Conservation (phyloP, 2,329 filamentous ascomycete species). For the Verruconis gallopava region DNA sequence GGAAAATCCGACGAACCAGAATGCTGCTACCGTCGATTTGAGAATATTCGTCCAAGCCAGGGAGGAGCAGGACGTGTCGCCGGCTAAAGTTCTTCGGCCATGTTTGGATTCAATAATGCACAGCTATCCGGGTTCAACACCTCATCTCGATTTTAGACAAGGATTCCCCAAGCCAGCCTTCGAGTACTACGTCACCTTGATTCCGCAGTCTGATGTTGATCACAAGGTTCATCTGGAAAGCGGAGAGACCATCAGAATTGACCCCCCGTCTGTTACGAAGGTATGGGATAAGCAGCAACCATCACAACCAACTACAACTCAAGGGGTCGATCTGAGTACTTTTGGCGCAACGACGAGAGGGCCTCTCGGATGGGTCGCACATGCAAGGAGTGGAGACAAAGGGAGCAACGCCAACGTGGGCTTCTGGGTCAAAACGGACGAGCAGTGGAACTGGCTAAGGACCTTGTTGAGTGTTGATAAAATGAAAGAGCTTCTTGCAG, state of each 20-base stretch:
- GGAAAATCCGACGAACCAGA: constrained; percentile 31
- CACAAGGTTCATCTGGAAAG: constrained; percentile 19
- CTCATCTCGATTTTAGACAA: constrained; percentile 26
- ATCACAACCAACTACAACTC: constrained; percentile 15
- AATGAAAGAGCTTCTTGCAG: constrained; percentile 18
- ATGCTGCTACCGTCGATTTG: constrained; percentile 37
- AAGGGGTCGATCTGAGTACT: neutral
- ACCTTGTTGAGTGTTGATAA: constrained; percentile 17
- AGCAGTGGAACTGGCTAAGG: constrained; percentile 23
- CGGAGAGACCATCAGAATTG: constrained; percentile 20
- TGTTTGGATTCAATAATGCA: constrained; percentile 31
- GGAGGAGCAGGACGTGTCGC: constrained; percentile 21
- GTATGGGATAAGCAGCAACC: constrained; percentile 24
- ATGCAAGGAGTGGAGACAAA: constrained; percentile 19
- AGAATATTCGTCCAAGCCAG: constrained; percentile 35
- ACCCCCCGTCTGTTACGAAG: constrained; percentile 20
- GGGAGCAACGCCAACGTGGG: constrained; percentile 25
- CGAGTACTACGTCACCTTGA: constrained; percentile 29
- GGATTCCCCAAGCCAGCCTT: constrained; percentile 27
- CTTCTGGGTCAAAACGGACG: constrained; percentile 22
- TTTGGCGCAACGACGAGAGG: constrained; percentile 10
- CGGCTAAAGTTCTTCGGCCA: constrained; percentile 27
- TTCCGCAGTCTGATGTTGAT: constrained; percentile 17
- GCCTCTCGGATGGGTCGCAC: constrained; percentile 11
- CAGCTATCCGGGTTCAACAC: constrained; percentile 31